Evolutionary conservation across 768 basidiomycete genomes (phyloP), one percentile per base, ranked within the genome.

Genomic region (Pulveroboletus frians): DNA sequence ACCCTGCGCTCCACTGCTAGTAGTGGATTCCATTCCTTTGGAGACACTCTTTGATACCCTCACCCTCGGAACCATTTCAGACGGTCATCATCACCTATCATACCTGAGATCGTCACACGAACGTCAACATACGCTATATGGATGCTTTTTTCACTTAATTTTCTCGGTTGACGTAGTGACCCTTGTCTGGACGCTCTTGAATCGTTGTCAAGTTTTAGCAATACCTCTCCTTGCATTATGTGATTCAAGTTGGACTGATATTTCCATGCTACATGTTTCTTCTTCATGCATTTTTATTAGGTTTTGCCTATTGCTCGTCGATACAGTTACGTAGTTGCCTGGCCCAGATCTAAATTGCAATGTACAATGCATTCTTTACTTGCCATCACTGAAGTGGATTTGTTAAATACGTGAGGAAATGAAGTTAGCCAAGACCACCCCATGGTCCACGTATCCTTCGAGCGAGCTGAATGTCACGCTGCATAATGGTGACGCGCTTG

Each of bases 401-500:
- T 9, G 10, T 9, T 30, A 30, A 26, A 14, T 38, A 32, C 8
- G 37, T 2, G 18, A 14, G 29, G 26, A 43, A 35, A 30, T 5
- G 26, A 35, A 35, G 21, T 74, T 56, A 85, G 51, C 76, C 80
- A 50, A 88, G 74, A 31, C 85, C 85, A 43, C 83, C 84, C 85
- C 88, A 93, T 39, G 85, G 84, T 3, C 95, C 95, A 42, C 95
- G 82, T 75, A 98, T 92, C 54, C 96, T 80, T 47, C 96, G 78
- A 20, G 96, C 96, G 45, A 99, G 84, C 61, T 97, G 95, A 50
- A 99, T 94, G 60, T 99, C 96, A 44, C 87, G 80, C 48, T 92
- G 92, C 94, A 97, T 97, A 59, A 97, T 85, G 5, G 95, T 99
- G 5, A 98, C 95, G 59, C 95, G 85, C 69, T 95, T 97, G 14